Percentiles rank a stretch among this genome's conserved stretches.
Conservation (phyloP, 306 rosid genomes). For the Medicago lupulina region DNA sequence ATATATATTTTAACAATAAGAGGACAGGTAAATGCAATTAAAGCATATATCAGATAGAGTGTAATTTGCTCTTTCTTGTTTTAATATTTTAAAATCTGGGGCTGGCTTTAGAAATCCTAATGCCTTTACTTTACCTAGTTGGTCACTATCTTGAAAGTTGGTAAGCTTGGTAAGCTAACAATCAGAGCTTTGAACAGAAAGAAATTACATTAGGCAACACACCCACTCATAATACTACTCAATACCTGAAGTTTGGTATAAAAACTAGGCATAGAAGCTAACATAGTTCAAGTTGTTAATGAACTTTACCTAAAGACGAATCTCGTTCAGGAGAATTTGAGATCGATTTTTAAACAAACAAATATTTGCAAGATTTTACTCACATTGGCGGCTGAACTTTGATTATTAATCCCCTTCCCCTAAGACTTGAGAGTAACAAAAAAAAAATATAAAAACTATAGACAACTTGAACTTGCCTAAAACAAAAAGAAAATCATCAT, state of each 20-base stretch:
- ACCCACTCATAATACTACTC: not conserved
- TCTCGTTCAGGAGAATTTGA: too few relatives aligned
- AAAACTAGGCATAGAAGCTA: not conserved
- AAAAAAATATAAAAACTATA: not conserved
- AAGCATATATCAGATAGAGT: too few relatives aligned
- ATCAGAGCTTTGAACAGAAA: not conserved
- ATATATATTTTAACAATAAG: too few relatives aligned
- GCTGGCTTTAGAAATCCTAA: not conserved
- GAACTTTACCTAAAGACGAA: too few relatives aligned
- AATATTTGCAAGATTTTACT: too few relatives aligned
- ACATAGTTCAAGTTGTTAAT: too few relatives aligned
- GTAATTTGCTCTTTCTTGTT: not conserved
- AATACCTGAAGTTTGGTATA: not conserved
- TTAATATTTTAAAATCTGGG: not conserved
- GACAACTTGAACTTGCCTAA: not conserved
- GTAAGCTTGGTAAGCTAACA: constrained; percentile 10
- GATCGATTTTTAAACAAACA: too few relatives aligned
- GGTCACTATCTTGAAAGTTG: not conserved
- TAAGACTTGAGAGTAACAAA: too few relatives aligned
- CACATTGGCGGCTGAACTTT: too few relatives aligned
- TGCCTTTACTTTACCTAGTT: not conserved
- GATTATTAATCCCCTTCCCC: too few relatives aligned
- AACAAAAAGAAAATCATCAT: not conserved
- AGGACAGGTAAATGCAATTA: too few relatives aligned
- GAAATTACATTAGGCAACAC: not conserved